These are phyloP conservation scores for Mycena olivaceomarginata DNA, from an alignment of 768 basidiomycete species.

Conservation along the genomic window DNA sequence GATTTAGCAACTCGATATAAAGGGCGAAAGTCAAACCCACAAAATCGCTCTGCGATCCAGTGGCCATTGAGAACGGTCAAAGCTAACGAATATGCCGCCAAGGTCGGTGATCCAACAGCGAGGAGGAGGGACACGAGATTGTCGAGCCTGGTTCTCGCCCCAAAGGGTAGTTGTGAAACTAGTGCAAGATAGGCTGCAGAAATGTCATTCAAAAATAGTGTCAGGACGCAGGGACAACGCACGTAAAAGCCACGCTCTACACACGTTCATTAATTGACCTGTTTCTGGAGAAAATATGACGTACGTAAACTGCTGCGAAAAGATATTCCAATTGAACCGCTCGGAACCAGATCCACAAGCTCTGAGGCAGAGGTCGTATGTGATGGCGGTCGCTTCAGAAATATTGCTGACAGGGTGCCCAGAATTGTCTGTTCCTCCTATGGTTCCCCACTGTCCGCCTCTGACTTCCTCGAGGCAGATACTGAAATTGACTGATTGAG, in stretches of 20 bases:
- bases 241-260: constrained; percentile 57
- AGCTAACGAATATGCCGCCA: constrained; percentile 61
- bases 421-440: constrained; percentile 40
- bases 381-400: constrained; percentile 47
- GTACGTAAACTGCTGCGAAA: constrained; percentile 55
- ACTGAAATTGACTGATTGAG: constrained; percentile 33
- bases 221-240: background rate
- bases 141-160: constrained; percentile 53
- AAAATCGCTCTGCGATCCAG: constrained; percentile 53
- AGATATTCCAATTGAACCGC: constrained; percentile 50
- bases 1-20: background rate
- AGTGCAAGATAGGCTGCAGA: constrained; percentile 56
- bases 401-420: constrained; percentile 45
- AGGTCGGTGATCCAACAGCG: constrained; percentile 60
- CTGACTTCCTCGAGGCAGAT: constrained; percentile 30
- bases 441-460: constrained; percentile 30
- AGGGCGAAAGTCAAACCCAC: constrained; percentile 55
- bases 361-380: constrained; percentile 47
- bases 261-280: background rate
- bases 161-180: constrained; percentile 63
- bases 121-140: constrained; percentile 58
- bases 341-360: constrained; percentile 46
- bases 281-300: background rate
- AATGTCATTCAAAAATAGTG: background rate
- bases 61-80: constrained; percentile 59